phyloP scores from a whole-genome alignment of 805 yeast species.

The Starmerella etchellsii region DNA sequence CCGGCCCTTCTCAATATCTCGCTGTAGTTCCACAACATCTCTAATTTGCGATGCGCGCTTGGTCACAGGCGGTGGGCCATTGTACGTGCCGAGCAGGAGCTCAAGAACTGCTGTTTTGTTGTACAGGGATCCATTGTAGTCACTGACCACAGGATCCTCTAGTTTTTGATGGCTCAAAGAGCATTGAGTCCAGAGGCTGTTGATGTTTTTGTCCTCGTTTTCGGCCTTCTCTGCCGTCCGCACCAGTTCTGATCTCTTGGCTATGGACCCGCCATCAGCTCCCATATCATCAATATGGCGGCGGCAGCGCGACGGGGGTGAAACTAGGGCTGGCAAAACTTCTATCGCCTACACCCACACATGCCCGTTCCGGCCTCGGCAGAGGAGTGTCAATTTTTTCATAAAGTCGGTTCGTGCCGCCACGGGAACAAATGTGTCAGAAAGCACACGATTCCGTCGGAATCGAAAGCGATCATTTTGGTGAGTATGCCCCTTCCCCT shows the following conservation, averaged over 20 bases:
- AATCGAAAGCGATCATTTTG: slow-evolving; percentile 11
- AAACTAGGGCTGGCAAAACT: too few relatives aligned
- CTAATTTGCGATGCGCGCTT: slow-evolving; percentile 27
- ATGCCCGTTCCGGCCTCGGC: neutral
- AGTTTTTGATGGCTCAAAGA: slow-evolving; percentile 34
- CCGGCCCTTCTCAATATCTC: slow-evolving; percentile 19
- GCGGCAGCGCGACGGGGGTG: too few relatives aligned
- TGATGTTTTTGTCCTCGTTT: neutral
- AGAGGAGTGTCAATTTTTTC: slow-evolving; percentile 37
- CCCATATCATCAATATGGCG: slow-evolving; percentile 15
- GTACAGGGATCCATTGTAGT: slow-evolving; percentile 51
- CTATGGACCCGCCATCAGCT: slow-evolving; percentile 60
- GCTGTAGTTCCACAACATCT: slow-evolving; percentile 36
- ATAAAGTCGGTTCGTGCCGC: slow-evolving; percentile 82
- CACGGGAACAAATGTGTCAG: slow-evolving; percentile 83
- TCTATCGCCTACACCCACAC: too few relatives aligned
- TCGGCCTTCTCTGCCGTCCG: neutral
- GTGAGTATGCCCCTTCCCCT: slow-evolving; percentile 9
- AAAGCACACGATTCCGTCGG: slow-evolving; percentile 24
- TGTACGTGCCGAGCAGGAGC: slow-evolving; percentile 33
- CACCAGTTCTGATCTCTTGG: slow-evolving; percentile 41
- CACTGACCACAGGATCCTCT: slow-evolving; percentile 42
- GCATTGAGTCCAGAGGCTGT: slow-evolving; percentile 36
- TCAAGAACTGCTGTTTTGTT: slow-evolving; percentile 53
- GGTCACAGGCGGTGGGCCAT: neutral